Base-by-base conservation (phyloP, 2,329 filamentous ascomycete species). In the Sarocladium kiliense region DNA sequence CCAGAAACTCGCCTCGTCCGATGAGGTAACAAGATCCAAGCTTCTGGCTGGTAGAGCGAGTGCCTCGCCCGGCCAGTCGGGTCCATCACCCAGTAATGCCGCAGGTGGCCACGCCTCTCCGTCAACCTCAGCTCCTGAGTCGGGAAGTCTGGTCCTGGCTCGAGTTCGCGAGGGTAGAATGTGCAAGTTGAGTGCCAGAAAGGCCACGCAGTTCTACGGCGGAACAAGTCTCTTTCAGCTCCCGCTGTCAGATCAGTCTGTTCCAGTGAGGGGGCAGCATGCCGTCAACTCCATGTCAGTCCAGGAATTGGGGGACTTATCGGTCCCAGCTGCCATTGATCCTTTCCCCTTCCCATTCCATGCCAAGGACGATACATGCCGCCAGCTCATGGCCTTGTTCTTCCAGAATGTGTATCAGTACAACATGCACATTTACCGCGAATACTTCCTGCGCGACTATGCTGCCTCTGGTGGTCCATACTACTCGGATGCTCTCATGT, bases 371-470 rank as follows among this genome's bases (percentile, higher is more conserved):
- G 70, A 75, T 21, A 71, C 69, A 16, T 77, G 72, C 12, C 74
- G 72, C 55, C 63, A 65, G 18, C 66, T 77, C 49, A 77, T 78
- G 74, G 72, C 74, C 1, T 67, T 65, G 3, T 79, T 78, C 59
- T 79, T 79, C 62, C 69, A 72, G 54, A 64, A 73, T 36, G 71
- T 76, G 21, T 79, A 79, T 53, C 71, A 74, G 34, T 77, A 76
- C 58, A 70, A 75, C 59, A 77, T 79, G 74, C 71, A 74, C 55
- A 66, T 79, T 2, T 79, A 79, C 57, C 69, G 77, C 27, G 77
- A 79, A 59, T 78, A 73, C 57, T 79, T 79, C 56, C 62, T 79
- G 10, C 64, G 77, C 27, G 77, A 79, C 59, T 79, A 78, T 54
- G 74, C 76, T 58, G 65, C 70, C 2, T 75, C 74, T 0, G 67